phyloP scores from a whole-genome alignment of 495 filamentous ascomycete species.

The Aspergillus panamensis region DNA sequence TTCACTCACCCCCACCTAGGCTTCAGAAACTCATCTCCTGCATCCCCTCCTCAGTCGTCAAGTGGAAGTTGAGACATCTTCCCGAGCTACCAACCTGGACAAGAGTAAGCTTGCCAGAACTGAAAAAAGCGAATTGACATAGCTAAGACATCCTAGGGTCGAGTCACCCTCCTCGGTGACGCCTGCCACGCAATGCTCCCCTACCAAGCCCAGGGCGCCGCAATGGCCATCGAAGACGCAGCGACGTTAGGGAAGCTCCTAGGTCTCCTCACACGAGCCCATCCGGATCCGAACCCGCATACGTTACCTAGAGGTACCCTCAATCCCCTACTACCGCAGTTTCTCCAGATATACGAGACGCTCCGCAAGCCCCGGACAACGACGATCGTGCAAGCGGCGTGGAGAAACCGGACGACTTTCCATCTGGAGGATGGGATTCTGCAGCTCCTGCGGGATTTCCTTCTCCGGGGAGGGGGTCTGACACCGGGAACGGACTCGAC shows the following conservation, averaged over 20 bases:
- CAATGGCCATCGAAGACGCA: slow-evolving; percentile 3
- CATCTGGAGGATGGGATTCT: neutral
- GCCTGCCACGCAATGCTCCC: neutral
- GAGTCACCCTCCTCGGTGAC: slow-evolving; percentile 1
- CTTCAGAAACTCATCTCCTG: neutral
- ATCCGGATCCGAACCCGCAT: too few relatives aligned
- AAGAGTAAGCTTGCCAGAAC: neutral
- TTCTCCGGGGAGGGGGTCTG: neutral
- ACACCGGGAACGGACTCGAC: slow-evolving; percentile 4
- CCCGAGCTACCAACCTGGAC: neutral
- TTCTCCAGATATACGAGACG: neutral
- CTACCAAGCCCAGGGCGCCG: slow-evolving; percentile 3
- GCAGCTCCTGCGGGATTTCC: neutral
- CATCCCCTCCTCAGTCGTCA: neutral
- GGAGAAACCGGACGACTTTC: neutral
- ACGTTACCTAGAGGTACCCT: too few relatives aligned
- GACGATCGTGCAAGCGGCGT: neutral
- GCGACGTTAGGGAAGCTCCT: neutral
- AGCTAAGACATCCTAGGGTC: too few relatives aligned
- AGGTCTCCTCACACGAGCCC: neutral
- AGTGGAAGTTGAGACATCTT: neutral
- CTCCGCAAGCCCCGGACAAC: slow-evolving; percentile 3
- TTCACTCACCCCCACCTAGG: neutral
- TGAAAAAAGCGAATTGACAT: too few relatives aligned
- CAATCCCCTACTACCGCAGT: too few relatives aligned